Evolutionary conservation across 78 protist species (phyloP).

Genomic region (Bodo saltans): DNA sequence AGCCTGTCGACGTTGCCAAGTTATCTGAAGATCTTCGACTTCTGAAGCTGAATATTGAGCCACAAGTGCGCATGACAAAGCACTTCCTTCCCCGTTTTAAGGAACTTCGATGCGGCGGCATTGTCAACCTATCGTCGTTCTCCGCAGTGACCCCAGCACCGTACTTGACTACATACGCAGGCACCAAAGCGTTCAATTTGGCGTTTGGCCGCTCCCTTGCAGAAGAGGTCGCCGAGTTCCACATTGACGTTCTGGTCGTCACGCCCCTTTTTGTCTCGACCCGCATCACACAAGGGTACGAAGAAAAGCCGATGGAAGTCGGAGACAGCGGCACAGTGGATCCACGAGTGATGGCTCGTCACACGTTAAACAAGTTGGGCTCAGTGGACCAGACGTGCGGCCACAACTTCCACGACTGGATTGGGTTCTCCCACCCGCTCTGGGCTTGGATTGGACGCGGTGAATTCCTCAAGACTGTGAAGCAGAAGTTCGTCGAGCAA

Average conservation of each 20-base stretch:
- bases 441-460: no score
- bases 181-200: constrained; percentile 20
- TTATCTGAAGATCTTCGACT: not conserved
- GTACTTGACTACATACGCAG: constrained; percentile 29
- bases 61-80: not conserved
- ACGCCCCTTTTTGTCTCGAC: not conserved
- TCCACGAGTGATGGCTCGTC: no score
- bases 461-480: no score
- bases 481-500: no score
- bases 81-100: constrained; percentile 2
- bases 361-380: no score
- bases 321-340: no score
- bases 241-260: not conserved
- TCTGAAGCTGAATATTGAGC: not conserved
- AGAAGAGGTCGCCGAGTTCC: not conserved
- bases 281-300: constrained; percentile 10
- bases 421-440: no score
- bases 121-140: constrained; percentile 40
- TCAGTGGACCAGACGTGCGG: no score
- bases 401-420: no score
- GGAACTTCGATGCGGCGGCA: constrained; percentile 8
- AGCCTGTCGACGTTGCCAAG: not conserved
- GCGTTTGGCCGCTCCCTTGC: not conserved
- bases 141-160: constrained; percentile 25
- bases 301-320: no score